phyloP scores from a whole-genome alignment of 228 moss, liverwort and hornwort genomes.

The Sphagnum magellanicum region DNA sequence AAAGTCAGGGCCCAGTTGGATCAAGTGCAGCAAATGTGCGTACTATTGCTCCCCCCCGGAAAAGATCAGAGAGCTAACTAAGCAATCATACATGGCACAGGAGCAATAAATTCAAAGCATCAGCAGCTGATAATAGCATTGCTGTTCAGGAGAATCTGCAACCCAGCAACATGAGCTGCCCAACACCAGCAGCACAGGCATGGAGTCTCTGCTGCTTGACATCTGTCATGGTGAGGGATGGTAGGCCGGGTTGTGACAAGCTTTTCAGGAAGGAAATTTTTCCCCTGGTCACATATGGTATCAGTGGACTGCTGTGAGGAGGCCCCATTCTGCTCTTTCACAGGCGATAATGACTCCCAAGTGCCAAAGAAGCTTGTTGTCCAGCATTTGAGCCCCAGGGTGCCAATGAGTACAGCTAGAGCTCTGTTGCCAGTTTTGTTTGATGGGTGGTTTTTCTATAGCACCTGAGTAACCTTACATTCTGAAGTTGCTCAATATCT shows the following conservation, averaged over 20 bases:
- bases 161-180: conserved; percentile 8
- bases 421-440: conserved; percentile 40
- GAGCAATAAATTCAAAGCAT: conserved; percentile 26
- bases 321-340: conserved; percentile 23
- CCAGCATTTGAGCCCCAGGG: conserved; percentile 47
- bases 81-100: conserved; percentile 22
- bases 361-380: conserved; percentile 37
- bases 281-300: conserved; percentile 24
- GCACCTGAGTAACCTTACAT: conserved; percentile 29
- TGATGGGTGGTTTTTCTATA: conserved; percentile 43
- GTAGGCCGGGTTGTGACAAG: conserved; percentile 7
- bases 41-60: conserved; percentile 70
- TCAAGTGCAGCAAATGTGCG: conserved; percentile 65
- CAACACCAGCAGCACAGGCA: conserved; percentile 5
- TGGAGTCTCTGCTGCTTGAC: not conserved
- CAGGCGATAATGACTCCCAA: conserved; percentile 25
- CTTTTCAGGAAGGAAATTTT: conserved; percentile 8
- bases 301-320: conserved; percentile 66
- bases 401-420: conserved; percentile 60
- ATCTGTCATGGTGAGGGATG: conserved; percentile 11
- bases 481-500: conserved; percentile 58
- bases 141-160: conserved; percentile 7
- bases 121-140: conserved; percentile 7
- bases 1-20: conserved; percentile 52
- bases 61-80: conserved; percentile 60